Evolutionary conservation across 495 filamentous ascomycete genomes (phyloP).

Genomic region (Chaetomium tenue): DNA sequence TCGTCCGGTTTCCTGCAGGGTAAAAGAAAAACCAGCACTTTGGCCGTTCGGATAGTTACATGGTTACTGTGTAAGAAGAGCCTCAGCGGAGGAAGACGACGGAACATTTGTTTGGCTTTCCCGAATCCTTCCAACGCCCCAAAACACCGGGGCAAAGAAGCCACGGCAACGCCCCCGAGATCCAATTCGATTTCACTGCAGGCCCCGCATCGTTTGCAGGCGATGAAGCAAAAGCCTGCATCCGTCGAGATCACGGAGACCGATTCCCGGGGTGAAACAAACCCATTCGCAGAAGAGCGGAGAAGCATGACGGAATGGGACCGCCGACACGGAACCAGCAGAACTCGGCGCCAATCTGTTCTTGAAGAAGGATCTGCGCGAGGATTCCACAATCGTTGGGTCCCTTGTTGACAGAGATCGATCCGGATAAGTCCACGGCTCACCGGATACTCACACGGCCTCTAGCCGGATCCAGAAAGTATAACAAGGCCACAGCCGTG

Average conservation of each 20-base stretch:
- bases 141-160: neutral
- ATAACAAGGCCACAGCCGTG: neutral
- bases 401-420: constrained; percentile 8
- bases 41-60: neutral
- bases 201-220: constrained; percentile 2
- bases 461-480: neutral
- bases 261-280: constrained; percentile 7
- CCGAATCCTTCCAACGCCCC: neutral
- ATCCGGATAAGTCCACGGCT: constrained; percentile 11
- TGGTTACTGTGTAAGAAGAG: neutral
- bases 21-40: neutral
- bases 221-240: neutral
- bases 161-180: neutral
- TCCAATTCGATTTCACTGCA: neutral
- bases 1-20: neutral
- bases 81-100: neutral
- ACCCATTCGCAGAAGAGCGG: neutral
- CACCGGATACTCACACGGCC: constrained; percentile 7
- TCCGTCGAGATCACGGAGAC: neutral
- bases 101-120: neutral
- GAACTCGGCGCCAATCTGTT: neutral
- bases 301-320: constrained; percentile 10
- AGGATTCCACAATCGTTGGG: constrained; percentile 14
- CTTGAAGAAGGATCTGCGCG: constrained; percentile 14
- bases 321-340: neutral